These are phyloP conservation scores for Populus pruinosa DNA, from an alignment of 345 rosid species.

Conservation along the genomic window DNA sequence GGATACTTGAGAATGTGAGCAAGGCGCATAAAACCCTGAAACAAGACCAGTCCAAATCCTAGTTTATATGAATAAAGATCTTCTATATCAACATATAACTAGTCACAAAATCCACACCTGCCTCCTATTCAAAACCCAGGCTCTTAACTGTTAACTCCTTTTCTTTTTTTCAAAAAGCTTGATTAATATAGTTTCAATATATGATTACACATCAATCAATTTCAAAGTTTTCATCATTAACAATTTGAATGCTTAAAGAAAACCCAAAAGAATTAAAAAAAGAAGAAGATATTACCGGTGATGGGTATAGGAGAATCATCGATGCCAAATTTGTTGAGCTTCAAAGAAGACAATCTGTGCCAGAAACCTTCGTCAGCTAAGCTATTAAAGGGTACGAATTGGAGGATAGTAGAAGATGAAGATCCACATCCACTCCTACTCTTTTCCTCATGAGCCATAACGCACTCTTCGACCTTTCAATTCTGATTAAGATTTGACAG, in stretches of 20 bases:
- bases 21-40: conserved; percentile 84
- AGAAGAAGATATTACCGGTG: conserved; percentile 47
- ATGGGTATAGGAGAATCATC: conserved; percentile 85
- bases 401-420: conserved; percentile 41
- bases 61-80: not conserved
- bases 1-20: conserved; percentile 72
- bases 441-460: conserved; percentile 22
- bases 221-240: not conserved
- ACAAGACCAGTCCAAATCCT: not conserved
- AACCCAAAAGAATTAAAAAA: not conserved
- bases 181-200: not conserved
- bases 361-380: conserved; percentile 89
- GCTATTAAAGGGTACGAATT: conserved; percentile 76
- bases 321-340: conserved; percentile 80
- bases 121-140: not conserved
- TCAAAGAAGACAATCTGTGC: conserved; percentile 80
- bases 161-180: not conserved
- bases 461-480: conserved; percentile 22
- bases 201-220: not conserved
- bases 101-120: not conserved
- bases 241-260: not conserved
- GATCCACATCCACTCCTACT: conserved; percentile 9
- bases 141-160: not conserved
- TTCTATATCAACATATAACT: not conserved
- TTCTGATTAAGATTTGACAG: not conserved